These are phyloP conservation scores for Parasitella parasitica DNA, from an alignment of 371 early-diverging fungal species.

Conservation along the genomic window DNA sequence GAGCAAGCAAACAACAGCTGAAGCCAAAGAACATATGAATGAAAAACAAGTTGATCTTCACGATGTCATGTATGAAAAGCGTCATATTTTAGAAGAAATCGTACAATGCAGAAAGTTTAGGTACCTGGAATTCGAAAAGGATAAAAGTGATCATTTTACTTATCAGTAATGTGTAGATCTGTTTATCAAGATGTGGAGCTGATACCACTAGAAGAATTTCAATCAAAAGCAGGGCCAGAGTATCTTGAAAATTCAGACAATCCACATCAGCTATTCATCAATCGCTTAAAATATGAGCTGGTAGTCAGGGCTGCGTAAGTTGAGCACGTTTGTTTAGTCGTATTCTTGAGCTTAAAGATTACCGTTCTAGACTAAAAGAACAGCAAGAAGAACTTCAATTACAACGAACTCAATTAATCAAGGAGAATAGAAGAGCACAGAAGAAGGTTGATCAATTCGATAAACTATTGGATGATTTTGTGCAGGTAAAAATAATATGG, in stretches of 20 bases:
- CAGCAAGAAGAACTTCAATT: constrained; percentile 37
- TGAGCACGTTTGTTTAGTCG: too few relatives aligned
- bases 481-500: constrained; percentile 23
- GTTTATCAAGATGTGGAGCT: constrained; percentile 50
- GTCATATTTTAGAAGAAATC: constrained; percentile 48
- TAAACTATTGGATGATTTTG: constrained; percentile 44
- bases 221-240: constrained; percentile 30
- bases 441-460: constrained; percentile 45
- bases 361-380: constrained; percentile 44
- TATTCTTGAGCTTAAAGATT: too few relatives aligned
- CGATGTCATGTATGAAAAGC: constrained; percentile 49
- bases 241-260: constrained; percentile 30
- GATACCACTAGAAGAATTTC: constrained; percentile 42
- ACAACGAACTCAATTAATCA: constrained; percentile 35
- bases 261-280: constrained; percentile 45
- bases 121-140: constrained; percentile 12
- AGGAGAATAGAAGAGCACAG: constrained; percentile 43
- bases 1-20: constrained; percentile 42
- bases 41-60: constrained; percentile 40
- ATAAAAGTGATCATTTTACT: neutral
- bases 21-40: constrained; percentile 46
- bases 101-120: constrained; percentile 44
- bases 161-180: constrained; percentile 24
- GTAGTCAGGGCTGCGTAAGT: constrained; percentile 39
- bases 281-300: constrained; percentile 44